Percentiles rank a stretch among this genome's conserved stretches.
These are phyloP conservation scores for Calonectria honghensis DNA, from an alignment of 2,329 filamentous ascomycete species.

Conservation along the genomic window DNA sequence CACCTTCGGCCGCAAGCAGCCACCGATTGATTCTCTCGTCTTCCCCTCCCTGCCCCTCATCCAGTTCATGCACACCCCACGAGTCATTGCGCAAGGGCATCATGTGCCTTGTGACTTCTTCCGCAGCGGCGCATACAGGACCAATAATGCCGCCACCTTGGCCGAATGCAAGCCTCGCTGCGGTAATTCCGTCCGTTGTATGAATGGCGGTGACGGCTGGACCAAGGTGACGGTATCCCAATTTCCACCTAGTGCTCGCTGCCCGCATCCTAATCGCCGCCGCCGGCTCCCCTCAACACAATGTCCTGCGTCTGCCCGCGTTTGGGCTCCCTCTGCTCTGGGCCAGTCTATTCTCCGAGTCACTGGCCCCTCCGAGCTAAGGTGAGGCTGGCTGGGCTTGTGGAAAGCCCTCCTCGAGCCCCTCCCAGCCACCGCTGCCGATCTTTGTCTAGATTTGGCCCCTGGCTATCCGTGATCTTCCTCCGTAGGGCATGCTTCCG, in stretches of 20 bases:
- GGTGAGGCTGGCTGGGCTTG: slow-evolving; percentile 12
- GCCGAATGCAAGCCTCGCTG: slow-evolving; percentile 12
- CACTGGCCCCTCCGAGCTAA: background rate
- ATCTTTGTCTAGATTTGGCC: slow-evolving; percentile 17
- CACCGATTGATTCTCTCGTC: background rate
- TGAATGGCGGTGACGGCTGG: slow-evolving; percentile 37
- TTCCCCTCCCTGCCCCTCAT: slow-evolving; percentile 13
- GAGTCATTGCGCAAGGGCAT: slow-evolving; percentile 34
- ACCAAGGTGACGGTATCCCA: slow-evolving; percentile 23
- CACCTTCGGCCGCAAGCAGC: background rate
- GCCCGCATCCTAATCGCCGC: background rate
- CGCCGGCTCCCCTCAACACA: background rate
- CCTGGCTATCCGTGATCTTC: slow-evolving; percentile 17
- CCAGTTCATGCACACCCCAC: slow-evolving; percentile 37
- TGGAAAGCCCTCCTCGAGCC: background rate
- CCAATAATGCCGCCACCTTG: slow-evolving; percentile 22
- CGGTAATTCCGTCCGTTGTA: slow-evolving; percentile 25
- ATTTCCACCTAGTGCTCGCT: slow-evolving; percentile 16
- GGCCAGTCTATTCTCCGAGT: slow-evolving; percentile 23
- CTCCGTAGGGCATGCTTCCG: slow-evolving; percentile 20
- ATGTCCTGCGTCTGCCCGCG: slow-evolving; percentile 3
- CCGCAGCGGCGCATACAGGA: slow-evolving; percentile 28
- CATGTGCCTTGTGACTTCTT: slow-evolving; percentile 24
- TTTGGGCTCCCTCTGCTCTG: background rate
- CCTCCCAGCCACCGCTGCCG: slow-evolving; percentile 9